These are phyloP conservation scores for Podila epicladia DNA, from an alignment of 192 early-diverging fungal species.

Conservation along the genomic window DNA sequence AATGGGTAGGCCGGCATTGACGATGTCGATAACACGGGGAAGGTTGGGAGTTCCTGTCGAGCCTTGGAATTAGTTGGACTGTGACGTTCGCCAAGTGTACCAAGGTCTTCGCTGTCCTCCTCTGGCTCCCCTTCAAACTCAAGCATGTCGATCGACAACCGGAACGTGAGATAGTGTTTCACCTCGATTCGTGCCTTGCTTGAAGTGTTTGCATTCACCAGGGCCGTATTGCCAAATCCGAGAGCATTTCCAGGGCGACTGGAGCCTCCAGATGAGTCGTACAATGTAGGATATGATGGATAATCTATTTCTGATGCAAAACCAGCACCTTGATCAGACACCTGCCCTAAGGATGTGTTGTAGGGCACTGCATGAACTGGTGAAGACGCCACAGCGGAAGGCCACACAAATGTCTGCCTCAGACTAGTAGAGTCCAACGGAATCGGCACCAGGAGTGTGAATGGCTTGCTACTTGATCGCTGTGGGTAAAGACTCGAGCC, in stretches of 20 bases:
- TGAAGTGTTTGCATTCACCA: not conserved
- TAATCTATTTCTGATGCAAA: not conserved
- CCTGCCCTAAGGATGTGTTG: not conserved
- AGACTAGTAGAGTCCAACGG: constrained; percentile 23
- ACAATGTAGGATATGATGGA: not conserved
- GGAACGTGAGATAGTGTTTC: constrained; percentile 39
- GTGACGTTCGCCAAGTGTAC: constrained; percentile 28
- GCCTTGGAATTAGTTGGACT: not conserved
- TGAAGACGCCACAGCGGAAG: constrained; percentile 15
- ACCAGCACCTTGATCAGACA: not conserved
- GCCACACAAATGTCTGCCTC: constrained; percentile 41
- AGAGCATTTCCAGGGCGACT: not conserved
- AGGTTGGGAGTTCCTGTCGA: constrained; percentile 28
- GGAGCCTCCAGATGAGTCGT: not conserved
- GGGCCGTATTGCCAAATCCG: not conserved
- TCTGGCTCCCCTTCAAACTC: constrained; percentile 35
- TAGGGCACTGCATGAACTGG: not conserved
- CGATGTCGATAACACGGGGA: not conserved
- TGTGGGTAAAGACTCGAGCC: not conserved
- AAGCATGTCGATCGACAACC: constrained; percentile 37
- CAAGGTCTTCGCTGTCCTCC: constrained; percentile 11
- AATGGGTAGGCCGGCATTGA: too few relatives aligned
- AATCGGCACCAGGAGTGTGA: constrained; percentile 30
- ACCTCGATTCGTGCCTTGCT: constrained; percentile 30
- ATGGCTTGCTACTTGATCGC: constrained; percentile 1